Percentiles rank a stretch among this genome's conserved stretches.
Conservation (phyloP, 345 rosid species). For the Cardamine occulta region DNA sequence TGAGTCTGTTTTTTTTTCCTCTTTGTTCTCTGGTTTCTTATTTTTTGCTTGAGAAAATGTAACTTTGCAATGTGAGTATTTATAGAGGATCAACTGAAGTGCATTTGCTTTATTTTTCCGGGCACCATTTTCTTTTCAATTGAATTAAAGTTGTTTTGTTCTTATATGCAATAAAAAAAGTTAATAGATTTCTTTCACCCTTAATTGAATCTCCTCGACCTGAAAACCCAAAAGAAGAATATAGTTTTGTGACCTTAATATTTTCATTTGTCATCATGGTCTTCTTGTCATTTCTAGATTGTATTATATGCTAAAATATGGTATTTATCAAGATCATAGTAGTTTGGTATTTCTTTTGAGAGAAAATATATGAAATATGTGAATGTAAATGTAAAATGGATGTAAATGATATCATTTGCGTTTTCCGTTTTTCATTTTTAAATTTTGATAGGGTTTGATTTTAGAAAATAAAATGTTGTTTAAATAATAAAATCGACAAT, state of each 20-base stretch:
- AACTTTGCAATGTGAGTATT: conserved; percentile 33
- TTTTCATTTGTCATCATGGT: background rate
- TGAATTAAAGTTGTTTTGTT: conserved; percentile 21
- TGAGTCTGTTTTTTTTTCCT: conserved; percentile 5
- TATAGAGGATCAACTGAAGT: conserved; percentile 26
- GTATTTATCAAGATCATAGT: background rate
- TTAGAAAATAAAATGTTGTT: background rate
- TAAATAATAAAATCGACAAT: background rate
- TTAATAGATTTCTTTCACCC: background rate
- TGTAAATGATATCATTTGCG: background rate
- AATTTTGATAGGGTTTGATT: background rate
- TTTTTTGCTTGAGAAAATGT: conserved; percentile 23
- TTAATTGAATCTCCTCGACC: background rate
- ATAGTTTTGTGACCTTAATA: conserved; percentile 6
- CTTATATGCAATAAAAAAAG: conserved; percentile 7
- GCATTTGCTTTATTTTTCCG: conserved; percentile 30
- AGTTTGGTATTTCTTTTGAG: background rate
- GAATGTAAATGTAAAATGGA: background rate
- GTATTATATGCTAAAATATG: background rate
- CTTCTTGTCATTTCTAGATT: background rate
- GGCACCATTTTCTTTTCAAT: background rate
- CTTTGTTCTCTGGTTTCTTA: conserved; percentile 29
- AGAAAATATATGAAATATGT: background rate
- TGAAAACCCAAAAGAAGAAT: background rate
- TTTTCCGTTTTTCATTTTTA: background rate